Conservation (phyloP, 2,329 filamentous ascomycete genomes). For the Pseudogymnoascus verrucosus region DNA sequence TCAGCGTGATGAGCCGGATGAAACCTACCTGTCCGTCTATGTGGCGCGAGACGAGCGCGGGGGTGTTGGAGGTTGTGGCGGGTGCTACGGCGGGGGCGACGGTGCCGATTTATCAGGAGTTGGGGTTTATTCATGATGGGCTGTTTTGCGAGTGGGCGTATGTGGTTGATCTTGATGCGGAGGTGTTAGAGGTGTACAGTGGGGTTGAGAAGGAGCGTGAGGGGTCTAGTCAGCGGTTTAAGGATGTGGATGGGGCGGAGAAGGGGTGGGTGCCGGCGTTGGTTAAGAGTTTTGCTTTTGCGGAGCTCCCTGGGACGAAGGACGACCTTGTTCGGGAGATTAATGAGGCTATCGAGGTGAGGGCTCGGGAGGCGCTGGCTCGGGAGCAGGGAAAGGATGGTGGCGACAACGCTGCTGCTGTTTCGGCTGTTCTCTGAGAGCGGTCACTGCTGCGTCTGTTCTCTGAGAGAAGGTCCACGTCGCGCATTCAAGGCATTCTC, state of each 20-base stretch:
- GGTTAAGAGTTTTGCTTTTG: background rate
- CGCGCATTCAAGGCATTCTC: background rate
- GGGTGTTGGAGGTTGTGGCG: conserved; percentile 2
- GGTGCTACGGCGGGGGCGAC: background rate
- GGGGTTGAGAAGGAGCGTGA: background rate
- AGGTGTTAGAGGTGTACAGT: background rate
- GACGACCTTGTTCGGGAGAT: background rate
- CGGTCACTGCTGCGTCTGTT: background rate
- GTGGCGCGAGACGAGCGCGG: background rate
- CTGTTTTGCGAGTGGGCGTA: background rate
- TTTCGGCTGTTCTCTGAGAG: background rate
- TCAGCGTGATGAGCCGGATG: background rate
- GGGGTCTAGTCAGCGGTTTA: background rate
- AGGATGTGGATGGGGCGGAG: background rate
- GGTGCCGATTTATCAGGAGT: background rate
- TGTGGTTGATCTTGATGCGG: background rate
- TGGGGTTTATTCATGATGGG: background rate
- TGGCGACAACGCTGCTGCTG: background rate
- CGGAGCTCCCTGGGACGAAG: background rate
- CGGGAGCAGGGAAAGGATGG: background rate
- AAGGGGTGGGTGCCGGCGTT: background rate
- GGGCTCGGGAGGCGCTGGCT: background rate
- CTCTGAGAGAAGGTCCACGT: background rate
- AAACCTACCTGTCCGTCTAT: background rate
- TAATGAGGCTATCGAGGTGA: background rate